phyloP scores from a whole-genome alignment of 495 filamentous ascomycete species.

The Penicillium coprophilum region DNA sequence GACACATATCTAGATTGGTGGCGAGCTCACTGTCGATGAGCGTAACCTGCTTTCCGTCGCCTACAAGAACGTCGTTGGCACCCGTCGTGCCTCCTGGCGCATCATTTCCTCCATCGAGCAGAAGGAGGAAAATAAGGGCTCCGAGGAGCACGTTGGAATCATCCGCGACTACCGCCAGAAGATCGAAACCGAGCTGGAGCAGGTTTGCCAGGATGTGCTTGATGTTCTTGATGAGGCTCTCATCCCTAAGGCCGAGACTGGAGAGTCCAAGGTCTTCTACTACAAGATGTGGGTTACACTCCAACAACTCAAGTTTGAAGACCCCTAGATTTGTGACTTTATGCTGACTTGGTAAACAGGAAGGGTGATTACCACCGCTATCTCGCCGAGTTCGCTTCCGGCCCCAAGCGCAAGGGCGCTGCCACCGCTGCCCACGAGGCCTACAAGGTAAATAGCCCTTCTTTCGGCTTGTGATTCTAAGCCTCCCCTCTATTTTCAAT shows the following conservation, averaged over 20 bases:
- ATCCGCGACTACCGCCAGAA: constrained; percentile 98
- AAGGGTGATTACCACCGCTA: constrained; percentile 99
- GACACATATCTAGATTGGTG: constrained; percentile 67
- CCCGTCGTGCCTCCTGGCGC: constrained; percentile 97
- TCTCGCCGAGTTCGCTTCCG: constrained; percentile 96
- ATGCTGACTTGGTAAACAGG: constrained; percentile 53
- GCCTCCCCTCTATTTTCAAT: neutral
- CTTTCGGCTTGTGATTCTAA: constrained; percentile 10
- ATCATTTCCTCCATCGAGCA: constrained; percentile 99
- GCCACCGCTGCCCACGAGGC: constrained; percentile 96
- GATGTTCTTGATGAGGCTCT: constrained; percentile 92
- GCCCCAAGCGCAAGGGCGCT: constrained; percentile 97
- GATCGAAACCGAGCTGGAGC: constrained; percentile 97
- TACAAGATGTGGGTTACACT: constrained; percentile 90
- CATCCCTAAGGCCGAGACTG: constrained; percentile 96
- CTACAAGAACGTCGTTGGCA: constrained; percentile 99
- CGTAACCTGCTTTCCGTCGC: constrained; percentile 98
- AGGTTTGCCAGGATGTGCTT: constrained; percentile 97
- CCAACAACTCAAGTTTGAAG: neutral
- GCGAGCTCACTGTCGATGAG: constrained; percentile 91
- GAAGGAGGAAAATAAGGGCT: constrained; percentile 99
- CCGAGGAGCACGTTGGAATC: constrained; percentile 91
- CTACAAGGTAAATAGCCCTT: constrained; percentile 74
- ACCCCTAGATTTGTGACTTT: neutral
- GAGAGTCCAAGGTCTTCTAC: constrained; percentile 99